Evolutionary conservation across 225 moss, liverwort and hornwort species (phyloP), one percentile per base, ranked within the genome.

Genomic region (Lunularia cruciata): DNA sequence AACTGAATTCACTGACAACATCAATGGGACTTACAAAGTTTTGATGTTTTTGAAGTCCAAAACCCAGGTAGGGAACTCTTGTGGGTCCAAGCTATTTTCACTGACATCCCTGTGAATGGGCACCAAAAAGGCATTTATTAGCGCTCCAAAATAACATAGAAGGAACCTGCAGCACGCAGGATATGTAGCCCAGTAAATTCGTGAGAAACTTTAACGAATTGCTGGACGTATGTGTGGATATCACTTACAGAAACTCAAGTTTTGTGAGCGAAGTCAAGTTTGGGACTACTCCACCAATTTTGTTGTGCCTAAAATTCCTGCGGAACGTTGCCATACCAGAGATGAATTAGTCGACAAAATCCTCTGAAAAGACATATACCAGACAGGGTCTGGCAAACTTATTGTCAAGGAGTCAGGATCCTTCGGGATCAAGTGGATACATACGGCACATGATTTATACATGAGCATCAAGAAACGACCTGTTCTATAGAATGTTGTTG

Each of bases 71-170:
- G 92, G 95, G 45, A 90, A 84, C 19, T 70, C 30, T 47, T 78
- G 76, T 4, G 57, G 26, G 39, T 51, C 47, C 4, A 88, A 90
- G 0, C 3, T 23, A 55, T 96, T 96, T 8, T 47, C 3, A 82
- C 90, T 86, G 54, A 96, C 75, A 13, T 92, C 92, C 71, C 95
- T 96, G 82, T 25, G 30, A 30, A 45, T 9, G 30, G 18, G 46
- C 2, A 15, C 13, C 30, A 64, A 45, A 0, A 27, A 46, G 38
- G 18, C 6, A 57, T 57, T 10, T 37, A 7, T 28, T 7, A 54
- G 26, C 10, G 26, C 1, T 54, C 5, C 1, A 25, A 1, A 54
- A 54, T 11, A 27, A 54, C 26, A n/a, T 15, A 10, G 13, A 19
- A 9, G 1, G 11, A 55, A 12, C 18, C n/a, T n/a, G n/a, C n/a